phyloP scores from a whole-genome alignment of 176 grass and related monocot genomes.

The Triticum turgidum region DNA sequence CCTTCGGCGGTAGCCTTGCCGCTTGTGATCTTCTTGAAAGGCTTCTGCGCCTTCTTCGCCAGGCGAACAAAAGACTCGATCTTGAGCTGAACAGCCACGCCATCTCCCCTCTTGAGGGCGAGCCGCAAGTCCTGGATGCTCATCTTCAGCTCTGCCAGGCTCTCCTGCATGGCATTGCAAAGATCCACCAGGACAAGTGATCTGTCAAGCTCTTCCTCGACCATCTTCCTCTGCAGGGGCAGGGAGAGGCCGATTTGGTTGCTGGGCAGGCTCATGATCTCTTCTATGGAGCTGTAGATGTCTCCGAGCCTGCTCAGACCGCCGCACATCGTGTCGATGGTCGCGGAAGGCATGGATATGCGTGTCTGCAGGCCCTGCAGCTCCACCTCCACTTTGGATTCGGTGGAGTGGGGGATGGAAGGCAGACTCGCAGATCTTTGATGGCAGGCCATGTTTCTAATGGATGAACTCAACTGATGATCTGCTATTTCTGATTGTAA shows the following conservation, averaged over 20 bases:
- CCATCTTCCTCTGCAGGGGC: constrained; percentile 15
- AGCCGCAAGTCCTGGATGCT: constrained; percentile 25
- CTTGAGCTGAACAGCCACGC: neutral
- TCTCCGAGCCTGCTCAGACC: constrained; percentile 24
- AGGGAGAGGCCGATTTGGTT: constrained; percentile 35
- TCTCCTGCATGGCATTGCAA: constrained; percentile 33
- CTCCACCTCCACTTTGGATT: constrained; percentile 36
- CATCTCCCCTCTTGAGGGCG: constrained; percentile 35
- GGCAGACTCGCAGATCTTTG: constrained; percentile 48
- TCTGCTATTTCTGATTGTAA: neutral
- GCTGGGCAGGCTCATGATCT: constrained; percentile 40
- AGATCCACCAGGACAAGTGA: constrained; percentile 47
- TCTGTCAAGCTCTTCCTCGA: constrained; percentile 42
- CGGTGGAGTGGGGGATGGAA: constrained; percentile 5
- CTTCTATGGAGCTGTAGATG: constrained; percentile 34
- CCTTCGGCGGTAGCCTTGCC: neutral
- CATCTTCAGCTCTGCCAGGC: constrained; percentile 28
- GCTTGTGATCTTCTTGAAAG: constrained; percentile 35
- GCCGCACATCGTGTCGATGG: neutral
- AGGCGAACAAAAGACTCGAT: constrained; percentile 14
- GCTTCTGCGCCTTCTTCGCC: constrained; percentile 30
- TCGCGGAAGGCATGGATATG: neutral
- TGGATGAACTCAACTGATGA: neutral
- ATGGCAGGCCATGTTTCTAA: constrained; percentile 45
- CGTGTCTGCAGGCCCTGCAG: constrained; percentile 18